These are phyloP conservation scores for Macadamia integrifolia DNA, from an alignment of 164 flowering plant species.

Conservation along the genomic window DNA sequence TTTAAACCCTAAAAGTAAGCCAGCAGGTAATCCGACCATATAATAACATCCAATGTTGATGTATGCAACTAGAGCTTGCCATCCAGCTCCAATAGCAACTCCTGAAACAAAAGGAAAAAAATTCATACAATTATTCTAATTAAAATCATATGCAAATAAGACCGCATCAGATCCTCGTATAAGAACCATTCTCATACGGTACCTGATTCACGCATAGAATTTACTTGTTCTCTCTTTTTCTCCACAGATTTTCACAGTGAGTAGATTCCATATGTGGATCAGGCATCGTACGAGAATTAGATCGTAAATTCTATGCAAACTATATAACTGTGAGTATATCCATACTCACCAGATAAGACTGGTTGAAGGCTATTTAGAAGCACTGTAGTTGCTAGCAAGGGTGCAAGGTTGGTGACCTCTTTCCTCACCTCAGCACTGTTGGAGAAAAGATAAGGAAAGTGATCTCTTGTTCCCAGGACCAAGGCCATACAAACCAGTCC, in stretches of 20 bases:
- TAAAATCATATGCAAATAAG: too few relatives aligned
- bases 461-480: slow-evolving; percentile 41
- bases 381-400: slow-evolving; percentile 44
- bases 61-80: slow-evolving; percentile 54
- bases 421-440: slow-evolving; percentile 37
- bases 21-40: slow-evolving; percentile 54
- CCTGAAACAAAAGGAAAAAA: slow-evolving; percentile 19
- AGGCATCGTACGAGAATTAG: too few relatives aligned
- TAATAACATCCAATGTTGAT: slow-evolving; percentile 59
- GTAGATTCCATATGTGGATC: too few relatives aligned
- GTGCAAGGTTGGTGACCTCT: slow-evolving; percentile 46
- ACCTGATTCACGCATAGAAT: too few relatives aligned
- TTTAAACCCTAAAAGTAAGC: slow-evolving; percentile 55
- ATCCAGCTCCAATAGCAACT: slow-evolving; percentile 62
- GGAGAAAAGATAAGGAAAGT: slow-evolving; percentile 58
- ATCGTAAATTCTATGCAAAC: too few relatives aligned
- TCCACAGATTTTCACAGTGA: too few relatives aligned
- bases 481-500: slow-evolving; percentile 41
- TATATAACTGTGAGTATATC: not conserved
- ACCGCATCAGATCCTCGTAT: too few relatives aligned
- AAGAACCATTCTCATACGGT: too few relatives aligned
- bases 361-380: slow-evolving; percentile 65
- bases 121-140: not conserved
- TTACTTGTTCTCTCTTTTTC: too few relatives aligned
- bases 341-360: slow-evolving; percentile 53